Base-by-base conservation (phyloP, 2,329 filamentous ascomycete genomes). In the Penicillium sp. region DNA sequence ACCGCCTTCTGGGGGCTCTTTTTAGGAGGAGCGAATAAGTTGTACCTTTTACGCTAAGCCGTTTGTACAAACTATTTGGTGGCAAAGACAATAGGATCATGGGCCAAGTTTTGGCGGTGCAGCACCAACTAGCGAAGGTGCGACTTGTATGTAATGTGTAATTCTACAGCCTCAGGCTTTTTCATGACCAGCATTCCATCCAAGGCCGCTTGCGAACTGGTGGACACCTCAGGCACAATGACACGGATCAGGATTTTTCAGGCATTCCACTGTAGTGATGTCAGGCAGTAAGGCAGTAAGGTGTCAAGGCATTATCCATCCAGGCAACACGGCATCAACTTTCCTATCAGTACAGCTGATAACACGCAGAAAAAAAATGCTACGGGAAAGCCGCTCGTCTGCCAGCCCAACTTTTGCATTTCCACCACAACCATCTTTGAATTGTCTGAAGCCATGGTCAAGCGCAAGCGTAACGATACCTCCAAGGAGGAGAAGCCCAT, bases 391-490 rank as follows among this genome's bases (percentile, higher is more conserved):
- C 44, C 59, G 56, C 58, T 57, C 51, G 60, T 58, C 56, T 33
- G n/a, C 15, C 8, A 62, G 45, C 26, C 24, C 45, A 44, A 24
- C 50, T 54, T 51, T 30, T 30, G 53, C 51, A 56, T 53, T 58
- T 53, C 49, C 47, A 51, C 37, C 38, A 54, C 45, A 40, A 44
- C 22, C 24, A 15, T 37, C 45, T 47, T 62, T 44, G 53, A 51
- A 49, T 9, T 40, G n/a, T 56, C 17, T 26, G 40, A 47, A 63
- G 62, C 58, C 53, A 81, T 81, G 80, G 78, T 72, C 4, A 82
- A 82, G 65, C 74, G 80, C 66, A 82, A 82, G 75, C 79, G 79
- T 72, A 78, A 76, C 8, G 73, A 75, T 7, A 54, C 66, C 42
- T 45, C 63, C 35, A 74, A 75, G 62, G 74, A 72, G 33, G 65